Conservation (phyloP, 768 basidiomycete genomes). For the Gymnopilus junonius region DNA sequence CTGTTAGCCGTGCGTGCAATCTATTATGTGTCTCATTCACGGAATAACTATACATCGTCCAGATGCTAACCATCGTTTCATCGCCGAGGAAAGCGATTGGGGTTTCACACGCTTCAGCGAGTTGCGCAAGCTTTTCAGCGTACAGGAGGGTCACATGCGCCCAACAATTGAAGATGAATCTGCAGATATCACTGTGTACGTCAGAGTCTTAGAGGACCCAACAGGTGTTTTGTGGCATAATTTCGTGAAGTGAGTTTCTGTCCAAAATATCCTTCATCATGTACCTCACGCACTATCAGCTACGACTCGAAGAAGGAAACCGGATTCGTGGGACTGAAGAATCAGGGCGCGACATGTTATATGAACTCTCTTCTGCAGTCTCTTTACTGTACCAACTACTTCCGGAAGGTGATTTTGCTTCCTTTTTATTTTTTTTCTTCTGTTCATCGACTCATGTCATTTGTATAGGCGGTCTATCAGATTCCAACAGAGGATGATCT, state of each 20-base stretch:
- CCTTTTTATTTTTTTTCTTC: neutral
- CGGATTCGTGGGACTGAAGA: slow-evolving; percentile 96
- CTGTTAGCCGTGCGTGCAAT: slow-evolving; percentile 85
- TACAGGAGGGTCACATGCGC: slow-evolving; percentile 79
- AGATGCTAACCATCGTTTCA: slow-evolving; percentile 99
- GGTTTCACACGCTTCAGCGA: slow-evolving; percentile 99
- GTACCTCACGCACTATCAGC: slow-evolving; percentile 47
- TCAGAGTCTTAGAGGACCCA: slow-evolving; percentile 95
- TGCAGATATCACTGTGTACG: slow-evolving; percentile 95
- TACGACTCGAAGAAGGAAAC: slow-evolving; percentile 99
- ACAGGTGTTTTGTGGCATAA: slow-evolving; percentile 99
- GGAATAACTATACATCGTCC: slow-evolving; percentile 12
- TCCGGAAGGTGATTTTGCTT: slow-evolving; percentile 73
- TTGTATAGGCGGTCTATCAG: slow-evolving; percentile 93
- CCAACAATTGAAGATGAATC: slow-evolving; percentile 97
- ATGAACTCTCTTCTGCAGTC: slow-evolving; percentile 99
- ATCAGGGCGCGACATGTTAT: slow-evolving; percentile 99
- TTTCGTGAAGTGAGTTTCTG: slow-evolving; percentile 87
- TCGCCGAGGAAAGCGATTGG: slow-evolving; percentile 99
- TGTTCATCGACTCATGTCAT: slow-evolving; percentile 8
- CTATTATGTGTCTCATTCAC: slow-evolving; percentile 1
- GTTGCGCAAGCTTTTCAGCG: slow-evolving; percentile 86
- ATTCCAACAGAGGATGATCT: slow-evolving; percentile 97
- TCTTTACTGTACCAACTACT: slow-evolving; percentile 91
- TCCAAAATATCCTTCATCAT: neutral